Evolutionary conservation across 768 basidiomycete species (phyloP).

Genomic region (Russula dissimulans): DNA sequence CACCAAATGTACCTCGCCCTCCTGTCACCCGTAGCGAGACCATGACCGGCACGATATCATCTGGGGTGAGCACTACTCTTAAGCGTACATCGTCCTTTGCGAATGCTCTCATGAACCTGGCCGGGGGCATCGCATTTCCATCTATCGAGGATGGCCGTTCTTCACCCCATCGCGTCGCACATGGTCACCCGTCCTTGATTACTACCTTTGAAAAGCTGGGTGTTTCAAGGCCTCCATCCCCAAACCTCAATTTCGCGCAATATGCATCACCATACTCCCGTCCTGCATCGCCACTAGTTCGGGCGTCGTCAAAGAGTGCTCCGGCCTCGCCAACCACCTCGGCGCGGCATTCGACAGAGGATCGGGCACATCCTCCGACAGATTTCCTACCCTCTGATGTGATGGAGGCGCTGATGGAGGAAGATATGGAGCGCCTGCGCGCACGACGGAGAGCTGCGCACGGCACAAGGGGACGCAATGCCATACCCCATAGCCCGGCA

Average conservation of each 20-base stretch:
- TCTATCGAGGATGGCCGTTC: slow-evolving; percentile 44
- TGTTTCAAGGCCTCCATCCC: slow-evolving; percentile 64
- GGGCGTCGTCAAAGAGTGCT: slow-evolving; percentile 16
- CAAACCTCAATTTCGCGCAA: slow-evolving; percentile 67
- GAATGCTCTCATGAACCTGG: slow-evolving; percentile 59
- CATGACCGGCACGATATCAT: slow-evolving; percentile 49
- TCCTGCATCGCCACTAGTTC: slow-evolving; percentile 34
- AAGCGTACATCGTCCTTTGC: slow-evolving; percentile 77
- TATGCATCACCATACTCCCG: slow-evolving; percentile 70
- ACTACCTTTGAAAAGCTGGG: slow-evolving; percentile 29
- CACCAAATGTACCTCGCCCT: slow-evolving; percentile 42
- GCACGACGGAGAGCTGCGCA: slow-evolving; percentile 45
- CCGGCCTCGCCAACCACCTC: slow-evolving; percentile 26
- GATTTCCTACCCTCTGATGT: slow-evolving; percentile 69
- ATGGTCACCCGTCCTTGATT: slow-evolving; percentile 21
- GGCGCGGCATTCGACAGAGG: slow-evolving; percentile 18
- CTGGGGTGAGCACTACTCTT: slow-evolving; percentile 57
- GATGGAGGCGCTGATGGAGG: slow-evolving; percentile 84
- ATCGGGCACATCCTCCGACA: slow-evolving; percentile 28
- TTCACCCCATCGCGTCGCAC: slow-evolving; percentile 29
- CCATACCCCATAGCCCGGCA: slow-evolving; percentile 52
- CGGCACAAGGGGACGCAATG: slow-evolving; percentile 32
- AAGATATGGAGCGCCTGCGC: slow-evolving; percentile 86
- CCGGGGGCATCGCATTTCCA: slow-evolving; percentile 66
- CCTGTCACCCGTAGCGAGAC: slow-evolving; percentile 50